Evolutionary conservation across 805 yeast species (phyloP), one percentile per base, ranked within the genome.

Genomic region (Kluyveromyces aestuarii): DNA sequence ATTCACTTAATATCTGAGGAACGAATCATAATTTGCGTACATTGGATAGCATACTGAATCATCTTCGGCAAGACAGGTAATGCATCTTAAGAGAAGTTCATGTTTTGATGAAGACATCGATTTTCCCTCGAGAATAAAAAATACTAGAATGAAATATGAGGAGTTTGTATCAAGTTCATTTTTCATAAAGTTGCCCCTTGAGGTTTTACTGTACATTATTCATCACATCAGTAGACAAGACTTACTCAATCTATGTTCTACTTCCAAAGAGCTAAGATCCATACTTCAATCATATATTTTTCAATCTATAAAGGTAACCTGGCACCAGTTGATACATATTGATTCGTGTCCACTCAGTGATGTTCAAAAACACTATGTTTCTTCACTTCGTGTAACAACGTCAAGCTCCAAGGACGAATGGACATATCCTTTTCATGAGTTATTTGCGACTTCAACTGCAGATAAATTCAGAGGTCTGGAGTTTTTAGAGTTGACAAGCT

Each of bases 371-470:
- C 5, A 33, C 5, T 14, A 33, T n/a, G 16, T 43, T 35, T 37
- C 18, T 37, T 43, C 45, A 16, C 41, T 67, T n/a, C 52, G 59
- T 30, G 55, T 67, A 21, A 48, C 58, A 8, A 60, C 64, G 16
- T 51, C 58, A 8, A 59, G 64, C 40, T 50, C 67, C n/a, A 59
- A 59, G 21, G 55, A 61, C 38, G 70, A 67, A 48, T 67, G 71
- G 71, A 60, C 63, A 37, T 66, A 63, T 46, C 62, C 62, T n/a
- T 64, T 63, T 42, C 58, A 60, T 27, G 47, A 50, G 16, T 47
- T 66, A 18, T 61, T 63, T 16, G 44, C 44, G 13, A 40, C 42
- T 18, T 41, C 45, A 9, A 13, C 27, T 13, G 8, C 14, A 10
- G 21, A 48, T 1, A 33, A 40, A 6, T 58, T 67, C 40, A 39